Base-by-base conservation (phyloP, 129 eudicot species). In the Solidago caesia region DNA sequence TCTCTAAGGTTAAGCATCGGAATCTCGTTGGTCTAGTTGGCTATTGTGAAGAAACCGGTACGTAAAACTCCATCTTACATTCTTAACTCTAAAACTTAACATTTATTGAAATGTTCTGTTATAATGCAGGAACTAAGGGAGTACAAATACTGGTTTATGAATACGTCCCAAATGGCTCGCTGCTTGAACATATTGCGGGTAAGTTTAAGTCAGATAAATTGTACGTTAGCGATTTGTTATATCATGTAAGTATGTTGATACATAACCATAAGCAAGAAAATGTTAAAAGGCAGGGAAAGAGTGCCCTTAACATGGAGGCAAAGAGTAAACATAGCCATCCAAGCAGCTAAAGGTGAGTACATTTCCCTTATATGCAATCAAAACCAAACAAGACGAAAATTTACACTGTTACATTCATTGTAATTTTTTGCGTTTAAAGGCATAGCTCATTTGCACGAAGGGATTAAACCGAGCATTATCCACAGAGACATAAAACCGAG, bases 401-500 rank as follows among this genome's bases (percentile, higher is more conserved):
- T 43, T 41, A 64, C 10, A 21, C 2, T 55, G 9, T 52, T 8
- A 13, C 8, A 53, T 56, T 39, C 44, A 4, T 6, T 14, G 2
- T 57, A 15, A 44, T 41, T 15, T 43, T 14, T 45, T 0, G 2
- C 8, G 5, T 10, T 69, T 63, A 2, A 56, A 87, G 96, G 97
- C 64, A 80, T 91, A 66, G 91, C 94, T n/a, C 91, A 88, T 82
- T 79, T 91, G 69, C 97, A 91, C 33, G 91, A 90, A 80, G 89
- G 86, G 26, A 76, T 83, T 56, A 85, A 77, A 44, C 96, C 94
- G 8, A 80, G 94, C 75, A 84, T 91, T 69, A 91, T 88, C 76
- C 97, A 91, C 55, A 86, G 97, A 44, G 94, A 91, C 71, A 82
- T 91, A 42, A 91, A 88, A 74, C 97, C 97, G 3, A 90, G 96